Percentiles rank a stretch among this genome's conserved stretches.
Evolutionary conservation across 345 rosid species (phyloP).

Genomic region (Dovyalis caffra): DNA sequence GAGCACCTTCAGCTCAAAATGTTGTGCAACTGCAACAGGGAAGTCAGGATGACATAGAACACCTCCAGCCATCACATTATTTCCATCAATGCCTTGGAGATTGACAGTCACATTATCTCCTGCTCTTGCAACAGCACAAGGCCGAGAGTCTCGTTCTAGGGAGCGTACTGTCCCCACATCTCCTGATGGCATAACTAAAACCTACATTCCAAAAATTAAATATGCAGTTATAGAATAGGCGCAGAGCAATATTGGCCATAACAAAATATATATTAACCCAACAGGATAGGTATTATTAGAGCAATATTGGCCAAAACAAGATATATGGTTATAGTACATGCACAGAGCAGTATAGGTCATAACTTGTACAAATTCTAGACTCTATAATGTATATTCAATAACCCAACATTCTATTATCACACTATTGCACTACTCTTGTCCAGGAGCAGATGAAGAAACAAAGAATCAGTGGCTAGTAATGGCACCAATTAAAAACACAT

Average conservation of each 20-base stretch:
- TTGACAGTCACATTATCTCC: conserved; percentile 76
- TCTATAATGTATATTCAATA: neutral
- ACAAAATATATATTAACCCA: neutral
- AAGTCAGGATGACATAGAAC: conserved; percentile 89
- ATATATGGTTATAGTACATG: no score
- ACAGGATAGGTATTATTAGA: neutral
- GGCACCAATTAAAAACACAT: neutral
- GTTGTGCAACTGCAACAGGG: conserved; percentile 66
- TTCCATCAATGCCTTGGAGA: conserved; percentile 73
- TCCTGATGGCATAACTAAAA: conserved; percentile 83
- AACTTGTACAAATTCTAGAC: no score
- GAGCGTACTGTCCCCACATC: conserved; percentile 70
- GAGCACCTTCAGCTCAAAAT: conserved; percentile 71
- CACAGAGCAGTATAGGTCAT: no score
- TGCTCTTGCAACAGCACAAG: conserved; percentile 75
- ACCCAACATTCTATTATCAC: neutral
- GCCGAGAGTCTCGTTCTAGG: conserved; percentile 69
- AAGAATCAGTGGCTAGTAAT: neutral
- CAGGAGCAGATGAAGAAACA: neutral
- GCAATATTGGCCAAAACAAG: no score
- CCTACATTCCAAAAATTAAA: conserved; percentile 34
- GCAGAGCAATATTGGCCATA: neutral
- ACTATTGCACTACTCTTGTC: neutral
- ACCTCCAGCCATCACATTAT: conserved; percentile 74
- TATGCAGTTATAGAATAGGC: neutral